These are phyloP conservation scores for Aspergillus pseudotamarii DNA, from an alignment of 2,329 filamentous ascomycete species.

Conservation along the genomic window DNA sequence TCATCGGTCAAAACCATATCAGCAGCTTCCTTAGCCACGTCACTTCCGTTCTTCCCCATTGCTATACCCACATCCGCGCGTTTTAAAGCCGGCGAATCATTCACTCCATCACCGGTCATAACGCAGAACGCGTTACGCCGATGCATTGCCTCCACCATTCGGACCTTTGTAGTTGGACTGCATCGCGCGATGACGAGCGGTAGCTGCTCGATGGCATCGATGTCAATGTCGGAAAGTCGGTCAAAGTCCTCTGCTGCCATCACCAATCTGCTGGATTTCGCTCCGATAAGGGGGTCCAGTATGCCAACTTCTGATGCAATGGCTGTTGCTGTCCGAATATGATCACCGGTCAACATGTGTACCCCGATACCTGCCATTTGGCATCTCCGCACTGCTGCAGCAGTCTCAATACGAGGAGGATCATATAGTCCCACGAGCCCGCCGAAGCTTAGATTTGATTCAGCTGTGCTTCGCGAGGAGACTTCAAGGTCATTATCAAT, in stretches of 20 bases:
- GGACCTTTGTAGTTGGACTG: slow-evolving; percentile 82
- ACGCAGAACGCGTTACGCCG: slow-evolving; percentile 75
- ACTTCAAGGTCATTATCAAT: slow-evolving; percentile 33
- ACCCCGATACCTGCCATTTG: slow-evolving; percentile 59
- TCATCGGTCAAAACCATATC: slow-evolving; percentile 68
- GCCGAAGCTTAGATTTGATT: slow-evolving; percentile 57
- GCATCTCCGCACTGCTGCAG: slow-evolving; percentile 56
- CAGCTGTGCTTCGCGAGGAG: slow-evolving; percentile 51
- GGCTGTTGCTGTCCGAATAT: slow-evolving; percentile 59
- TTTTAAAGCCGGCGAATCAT: slow-evolving; percentile 80
- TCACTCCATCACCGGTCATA: slow-evolving; percentile 89
- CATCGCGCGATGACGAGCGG: slow-evolving; percentile 83
- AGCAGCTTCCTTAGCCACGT: slow-evolving; percentile 81
- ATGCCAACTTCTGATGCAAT: slow-evolving; percentile 63
- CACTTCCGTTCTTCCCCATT: slow-evolving; percentile 82
- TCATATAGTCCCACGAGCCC: slow-evolving; percentile 65
- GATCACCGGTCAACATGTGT: slow-evolving; percentile 62
- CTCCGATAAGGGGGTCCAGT: slow-evolving; percentile 48
- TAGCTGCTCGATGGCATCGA: slow-evolving; percentile 70
- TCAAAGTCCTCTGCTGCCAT: slow-evolving; percentile 62
- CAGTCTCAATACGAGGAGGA: slow-evolving; percentile 62
- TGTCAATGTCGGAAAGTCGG: slow-evolving; percentile 54
- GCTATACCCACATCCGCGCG: slow-evolving; percentile 84
- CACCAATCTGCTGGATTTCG: slow-evolving; percentile 48
- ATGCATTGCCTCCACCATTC: slow-evolving; percentile 87